Evolutionary conservation across 2,329 filamentous ascomycete species (phyloP), one percentile per base, ranked within the genome.

Genomic region (Paraphoma sp.): DNA sequence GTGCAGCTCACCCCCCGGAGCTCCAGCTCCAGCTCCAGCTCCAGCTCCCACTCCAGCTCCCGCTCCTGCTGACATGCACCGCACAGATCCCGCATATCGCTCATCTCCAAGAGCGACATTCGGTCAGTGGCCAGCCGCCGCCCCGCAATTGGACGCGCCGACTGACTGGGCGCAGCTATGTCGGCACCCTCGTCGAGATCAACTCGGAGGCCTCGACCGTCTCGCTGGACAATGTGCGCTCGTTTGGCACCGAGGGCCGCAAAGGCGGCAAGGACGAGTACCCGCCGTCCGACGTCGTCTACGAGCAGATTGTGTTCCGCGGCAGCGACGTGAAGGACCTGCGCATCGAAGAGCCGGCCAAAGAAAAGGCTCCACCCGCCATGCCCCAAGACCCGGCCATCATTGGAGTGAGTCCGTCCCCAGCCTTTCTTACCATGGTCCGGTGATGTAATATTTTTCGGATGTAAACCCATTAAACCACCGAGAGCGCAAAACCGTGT

Each of bases 281-380:
- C 56, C 81, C 90, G 38, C 86, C 92, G 3, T 94, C 92, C 33
- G 89, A 95, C 60, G 91, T 91, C 75, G 86, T 97, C 72, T 99
- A 97, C 82, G 95, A 98, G 76, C 98, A 97, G 81, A 98, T 99
- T 73, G 93, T 99, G 64, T 99, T 99, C 79, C 90, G 94, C 59
- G 95, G 95, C 69, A 97, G 92, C 78, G 95, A 99, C 82, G 95
- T 99, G 74, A 99, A 99, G 81, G 95, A 99, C 78, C 84, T 99
- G 71, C 91, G 92, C 70, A 94, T 99, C 72, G 93, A 97, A 72
- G 90, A 97, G 69, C 86, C 89, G 45, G 87, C 90, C 41, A 86
- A 87, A 67, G 82, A 87, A 62, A 86, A 87, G 69, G 87, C 93
- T 74, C 88, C 88, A 63, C 89, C 89, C 50, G 87, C 88, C 63